Conservation (phyloP, 306 rosid species). For the Amphicarpaea edgeworthii region DNA sequence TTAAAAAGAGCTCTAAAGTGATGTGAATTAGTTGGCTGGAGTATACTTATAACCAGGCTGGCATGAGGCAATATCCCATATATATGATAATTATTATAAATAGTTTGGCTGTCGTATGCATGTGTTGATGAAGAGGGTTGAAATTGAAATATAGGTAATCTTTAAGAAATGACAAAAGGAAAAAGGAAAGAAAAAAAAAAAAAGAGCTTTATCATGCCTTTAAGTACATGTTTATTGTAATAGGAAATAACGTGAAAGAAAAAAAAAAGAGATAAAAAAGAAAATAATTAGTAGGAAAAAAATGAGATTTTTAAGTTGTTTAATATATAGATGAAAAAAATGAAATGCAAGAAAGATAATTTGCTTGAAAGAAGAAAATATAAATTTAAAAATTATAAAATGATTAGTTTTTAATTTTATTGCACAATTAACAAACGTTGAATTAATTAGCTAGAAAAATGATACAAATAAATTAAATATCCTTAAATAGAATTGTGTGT, state of each 20-base stretch:
- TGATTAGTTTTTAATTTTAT: not conserved
- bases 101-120: not conserved
- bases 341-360: too few relatives aligned
- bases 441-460: too few relatives aligned
- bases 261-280: too few relatives aligned
- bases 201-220: not conserved
- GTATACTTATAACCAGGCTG: not conserved
- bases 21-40: not conserved
- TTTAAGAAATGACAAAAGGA: not conserved
- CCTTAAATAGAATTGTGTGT: not conserved
- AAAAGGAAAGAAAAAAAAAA: not conserved
- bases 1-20: not conserved
- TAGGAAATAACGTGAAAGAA: not conserved
- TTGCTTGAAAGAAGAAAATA: too few relatives aligned
- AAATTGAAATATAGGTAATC: not conserved
- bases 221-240: not conserved
- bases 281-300: too few relatives aligned
- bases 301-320: too few relatives aligned
- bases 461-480: not conserved
- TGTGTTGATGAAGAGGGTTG: not conserved
- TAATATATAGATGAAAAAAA: too few relatives aligned
- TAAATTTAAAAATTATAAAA: not conserved
- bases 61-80: slow-evolving; percentile 13
- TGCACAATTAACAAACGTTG: not conserved
- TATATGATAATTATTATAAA: not conserved